Base-by-base conservation (phyloP, 2,329 filamentous ascomycete genomes). In the Talaromyces atroroseus region DNA sequence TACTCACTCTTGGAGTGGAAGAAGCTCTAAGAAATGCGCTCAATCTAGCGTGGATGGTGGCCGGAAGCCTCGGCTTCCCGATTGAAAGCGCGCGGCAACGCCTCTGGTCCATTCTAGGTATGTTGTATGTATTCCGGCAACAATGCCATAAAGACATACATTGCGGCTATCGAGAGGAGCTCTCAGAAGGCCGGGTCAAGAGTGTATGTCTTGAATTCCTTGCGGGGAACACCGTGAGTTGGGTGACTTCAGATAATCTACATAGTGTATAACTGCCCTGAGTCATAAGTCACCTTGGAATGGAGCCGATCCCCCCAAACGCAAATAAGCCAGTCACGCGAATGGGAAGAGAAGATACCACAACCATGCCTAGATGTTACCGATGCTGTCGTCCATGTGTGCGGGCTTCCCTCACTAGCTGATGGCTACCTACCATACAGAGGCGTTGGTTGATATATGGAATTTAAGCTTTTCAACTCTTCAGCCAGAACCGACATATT, bases 41-140 rank as follows among this genome's bases (percentile, higher is more conserved):
- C 16, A 44, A 57, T 32, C 16, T 54, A 34, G 52, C 52, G 16
- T 54, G 52, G 52, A 49, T 54, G 52, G 21, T 54, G 32, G 52
- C 45, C 26, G 52, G 52, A 4, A 32, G 52, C 2, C 10, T 44
- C 23, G 52, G 52, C 26, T 38, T 54, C 16, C 52, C 52, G 23
- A 34, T 54, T 34, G 52, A 54, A 3, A 42, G 20, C 12, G 44
- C 32, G 23, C 52, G 52, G 40, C 23, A 54, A 20, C 52, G 52
- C 20, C 52, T 54, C 20, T 54, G 38, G 24, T 32, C 44, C n/a
- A 42, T 14, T 3, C 20, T 36, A 34, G 52, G 52, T n/a, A 49
- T 54, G 52, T 24, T 54, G 18, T 54, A 40, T 49, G 46, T 54
- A 10, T 49, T 54, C n/a, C 52, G 52, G 32, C 23, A 32, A 40